Conservation (phyloP, 305 asterid genomes). For the Andrographis paniculata region DNA sequence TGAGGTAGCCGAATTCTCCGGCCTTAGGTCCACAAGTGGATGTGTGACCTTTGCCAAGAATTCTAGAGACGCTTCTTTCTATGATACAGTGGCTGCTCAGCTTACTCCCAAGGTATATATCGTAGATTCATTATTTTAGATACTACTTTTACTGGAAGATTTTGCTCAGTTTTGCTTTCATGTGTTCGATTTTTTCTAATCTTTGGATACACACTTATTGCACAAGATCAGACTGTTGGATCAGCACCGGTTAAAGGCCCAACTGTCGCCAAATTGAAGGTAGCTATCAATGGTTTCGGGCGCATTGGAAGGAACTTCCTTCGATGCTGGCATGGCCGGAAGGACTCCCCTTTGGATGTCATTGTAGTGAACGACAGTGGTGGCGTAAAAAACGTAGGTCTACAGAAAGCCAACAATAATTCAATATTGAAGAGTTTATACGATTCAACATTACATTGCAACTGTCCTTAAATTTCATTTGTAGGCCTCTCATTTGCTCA, state of each 20-base stretch:
- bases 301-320: slow-evolving; percentile 98
- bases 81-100: slow-evolving; percentile 49
- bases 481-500: slow-evolving; percentile 90
- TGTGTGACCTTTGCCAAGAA: slow-evolving; percentile 43
- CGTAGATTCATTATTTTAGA: no score
- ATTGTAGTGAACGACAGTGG: slow-evolving; percentile 89
- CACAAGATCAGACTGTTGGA: slow-evolving; percentile 41
- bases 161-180: no score
- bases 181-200: not conserved
- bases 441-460: no score
- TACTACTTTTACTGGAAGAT: no score
- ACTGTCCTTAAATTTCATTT: no score
- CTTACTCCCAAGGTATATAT: slow-evolving; percentile 43
- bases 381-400: slow-evolving; percentile 90
- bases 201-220: slow-evolving; percentile 1
- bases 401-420: not conserved
- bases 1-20: slow-evolving; percentile 66
- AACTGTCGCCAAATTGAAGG: slow-evolving; percentile 75
- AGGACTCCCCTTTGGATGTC: slow-evolving; percentile 91
- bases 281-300: slow-evolving; percentile 91
- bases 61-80: slow-evolving; percentile 19
- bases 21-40: slow-evolving; percentile 59
- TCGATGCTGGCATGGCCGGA: slow-evolving; percentile 97
- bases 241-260: slow-evolving; percentile 54
- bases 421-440: not conserved